A percentile compares a stretch with the other conserved stretches of the same genome.
Evolutionary conservation across 2,329 filamentous ascomycete genomes (phyloP).

Genomic region (Gliomastix tumulicola): DNA sequence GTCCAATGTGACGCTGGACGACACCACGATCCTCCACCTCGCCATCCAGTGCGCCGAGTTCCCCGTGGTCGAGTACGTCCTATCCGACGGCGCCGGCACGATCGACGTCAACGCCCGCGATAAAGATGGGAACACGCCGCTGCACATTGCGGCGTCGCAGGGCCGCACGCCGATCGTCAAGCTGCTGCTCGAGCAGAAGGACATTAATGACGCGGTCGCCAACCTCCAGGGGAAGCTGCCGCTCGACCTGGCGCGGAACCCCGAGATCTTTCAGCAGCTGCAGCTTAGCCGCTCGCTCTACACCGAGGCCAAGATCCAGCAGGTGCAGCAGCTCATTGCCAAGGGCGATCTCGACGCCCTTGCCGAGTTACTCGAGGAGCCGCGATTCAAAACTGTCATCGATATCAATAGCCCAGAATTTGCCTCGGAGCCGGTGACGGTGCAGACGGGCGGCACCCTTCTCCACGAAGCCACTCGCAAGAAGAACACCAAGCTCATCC

Average conservation of each 20-base stretch:
- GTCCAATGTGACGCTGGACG: conserved; percentile 50
- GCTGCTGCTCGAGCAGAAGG: conserved; percentile 72
- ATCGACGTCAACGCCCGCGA: conserved; percentile 87
- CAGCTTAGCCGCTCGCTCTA: conserved; percentile 87
- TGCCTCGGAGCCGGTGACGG: conserved; percentile 69
- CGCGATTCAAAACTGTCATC: conserved; percentile 75
- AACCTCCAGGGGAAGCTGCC: conserved; percentile 83
- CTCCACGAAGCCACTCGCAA: conserved; percentile 89
- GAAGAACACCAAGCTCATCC: conserved; percentile 80
- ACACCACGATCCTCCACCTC: conserved; percentile 86
- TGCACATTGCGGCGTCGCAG: conserved; percentile 80
- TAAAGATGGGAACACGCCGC: conserved; percentile 86
- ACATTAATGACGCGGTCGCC: conserved; percentile 79
- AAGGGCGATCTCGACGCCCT: conserved; percentile 69
- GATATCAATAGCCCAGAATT: conserved; percentile 92
- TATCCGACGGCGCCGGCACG: conserved; percentile 61
- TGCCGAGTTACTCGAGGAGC: conserved; percentile 75
- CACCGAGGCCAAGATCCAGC: conserved; percentile 76
- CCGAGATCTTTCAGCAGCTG: conserved; percentile 92
- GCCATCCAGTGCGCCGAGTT: conserved; percentile 93
- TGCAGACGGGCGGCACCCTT: conserved; percentile 81
- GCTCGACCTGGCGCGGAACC: conserved; percentile 81
- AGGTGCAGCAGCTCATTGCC: conserved; percentile 73
- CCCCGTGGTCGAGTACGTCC: conserved; percentile 88
- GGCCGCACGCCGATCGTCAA: conserved; percentile 76